Percentiles rank a stretch among this genome's conserved stretches.
phyloP scores from a whole-genome alignment of 768 basidiomycete genomes.

The Mycena albidolilacea region DNA sequence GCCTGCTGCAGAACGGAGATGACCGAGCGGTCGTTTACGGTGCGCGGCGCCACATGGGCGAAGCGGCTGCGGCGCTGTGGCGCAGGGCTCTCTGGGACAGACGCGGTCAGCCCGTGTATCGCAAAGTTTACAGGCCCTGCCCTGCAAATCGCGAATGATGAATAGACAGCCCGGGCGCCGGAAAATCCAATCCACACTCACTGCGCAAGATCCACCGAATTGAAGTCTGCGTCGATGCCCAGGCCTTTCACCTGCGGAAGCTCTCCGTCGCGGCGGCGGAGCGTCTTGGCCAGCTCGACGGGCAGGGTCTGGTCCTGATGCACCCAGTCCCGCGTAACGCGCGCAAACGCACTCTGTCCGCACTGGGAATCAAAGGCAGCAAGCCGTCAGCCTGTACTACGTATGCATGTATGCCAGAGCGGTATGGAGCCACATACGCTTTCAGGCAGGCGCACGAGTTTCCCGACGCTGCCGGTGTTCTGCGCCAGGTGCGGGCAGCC shows the following conservation, averaged over 20 bases:
- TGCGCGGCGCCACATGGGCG: neutral
- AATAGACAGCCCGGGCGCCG: too few species aligned
- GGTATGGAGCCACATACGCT: conserved; percentile 52
- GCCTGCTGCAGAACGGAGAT: conserved; percentile 39
- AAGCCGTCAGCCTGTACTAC: neutral
- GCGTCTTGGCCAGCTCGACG: conserved; percentile 41
- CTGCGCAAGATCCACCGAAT: conserved; percentile 46
- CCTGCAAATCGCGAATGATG: conserved; percentile 23
- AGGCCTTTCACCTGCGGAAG: conserved; percentile 55
- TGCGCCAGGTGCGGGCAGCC: conserved; percentile 31
- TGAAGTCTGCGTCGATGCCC: conserved; percentile 57
- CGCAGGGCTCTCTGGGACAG: conserved; percentile 21
- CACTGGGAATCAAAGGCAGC: conserved; percentile 47
- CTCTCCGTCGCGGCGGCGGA: conserved; percentile 52
- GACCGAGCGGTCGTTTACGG: conserved; percentile 31
- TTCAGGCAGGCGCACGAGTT: conserved; percentile 68
- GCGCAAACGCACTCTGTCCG: conserved; percentile 56
- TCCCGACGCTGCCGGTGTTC: conserved; percentile 55
- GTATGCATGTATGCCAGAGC: neutral
- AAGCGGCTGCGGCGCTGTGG: conserved; percentile 34
- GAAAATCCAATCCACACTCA: conserved; percentile 17
- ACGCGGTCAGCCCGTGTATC: conserved; percentile 41
- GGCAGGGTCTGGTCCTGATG: conserved; percentile 64
- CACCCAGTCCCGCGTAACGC: conserved; percentile 58
- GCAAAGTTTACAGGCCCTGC: conserved; percentile 51